Percentiles rank a stretch among this genome's conserved stretches.
These are phyloP conservation scores for Solanum neorickii DNA, from an alignment of 257 asterid species.

Conservation along the genomic window DNA sequence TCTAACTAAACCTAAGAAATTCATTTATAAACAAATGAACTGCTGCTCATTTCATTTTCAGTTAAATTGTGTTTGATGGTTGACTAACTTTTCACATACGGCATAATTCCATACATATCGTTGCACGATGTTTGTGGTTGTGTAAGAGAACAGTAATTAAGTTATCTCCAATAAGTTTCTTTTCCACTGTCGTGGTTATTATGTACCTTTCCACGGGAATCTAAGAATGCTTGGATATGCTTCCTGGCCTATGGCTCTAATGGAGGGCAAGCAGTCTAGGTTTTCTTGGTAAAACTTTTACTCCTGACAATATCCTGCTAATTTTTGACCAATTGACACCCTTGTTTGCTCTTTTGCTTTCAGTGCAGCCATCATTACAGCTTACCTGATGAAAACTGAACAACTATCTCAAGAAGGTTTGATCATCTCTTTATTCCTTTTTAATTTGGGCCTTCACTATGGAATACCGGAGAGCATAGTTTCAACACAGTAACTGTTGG, in stretches of 20 bases:
- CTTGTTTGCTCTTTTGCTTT: constrained; percentile 55
- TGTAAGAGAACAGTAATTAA: background rate
- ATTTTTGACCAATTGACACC: constrained; percentile 45
- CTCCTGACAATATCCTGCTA: constrained; percentile 12
- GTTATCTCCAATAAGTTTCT: background rate
- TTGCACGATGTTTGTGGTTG: background rate
- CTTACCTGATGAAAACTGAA: constrained; percentile 94
- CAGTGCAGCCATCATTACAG: constrained; percentile 91
- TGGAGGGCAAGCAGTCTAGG: background rate
- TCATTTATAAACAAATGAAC: background rate
- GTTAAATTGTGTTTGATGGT: background rate
- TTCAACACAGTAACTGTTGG: background rate
- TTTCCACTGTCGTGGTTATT: background rate
- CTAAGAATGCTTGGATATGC: background rate
- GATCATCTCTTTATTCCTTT: constrained; percentile 9
- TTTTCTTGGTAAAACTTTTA: background rate
- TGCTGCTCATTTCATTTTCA: background rate
- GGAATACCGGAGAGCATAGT: background rate
- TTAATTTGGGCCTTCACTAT: constrained; percentile 5
- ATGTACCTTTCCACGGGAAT: background rate
- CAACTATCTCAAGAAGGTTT: constrained; percentile 77
- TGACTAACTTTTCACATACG: background rate
- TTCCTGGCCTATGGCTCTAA: background rate
- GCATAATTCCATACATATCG: background rate
- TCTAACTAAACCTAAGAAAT: background rate